Evolutionary conservation across 371 early-diverging fungal species (phyloP).

Genomic region (Mortierella sp.): DNA sequence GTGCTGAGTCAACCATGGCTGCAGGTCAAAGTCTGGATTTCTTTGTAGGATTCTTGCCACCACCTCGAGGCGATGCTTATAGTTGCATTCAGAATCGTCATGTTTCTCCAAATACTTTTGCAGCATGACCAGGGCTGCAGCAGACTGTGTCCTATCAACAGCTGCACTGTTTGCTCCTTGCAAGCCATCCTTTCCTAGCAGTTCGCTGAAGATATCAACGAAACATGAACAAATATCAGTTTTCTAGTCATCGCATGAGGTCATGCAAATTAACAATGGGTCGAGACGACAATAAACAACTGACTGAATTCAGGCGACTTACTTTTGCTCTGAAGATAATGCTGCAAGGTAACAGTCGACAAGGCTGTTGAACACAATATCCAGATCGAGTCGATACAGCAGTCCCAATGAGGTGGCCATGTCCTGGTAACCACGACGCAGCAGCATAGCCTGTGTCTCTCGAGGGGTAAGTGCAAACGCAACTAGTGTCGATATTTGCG

Average conservation of each 20-base stretch:
- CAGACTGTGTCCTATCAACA: constrained; percentile 21
- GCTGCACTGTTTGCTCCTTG: neutral
- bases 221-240: neutral
- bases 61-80: constrained; percentile 34
- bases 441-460: constrained; percentile 31
- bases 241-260: neutral
- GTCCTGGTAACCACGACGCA: constrained; percentile 33
- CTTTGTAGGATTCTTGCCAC: constrained; percentile 27
- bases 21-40: constrained; percentile 39
- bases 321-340: constrained; percentile 39
- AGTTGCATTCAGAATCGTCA: constrained; percentile 32
- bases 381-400: constrained; percentile 25
- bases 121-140: constrained; percentile 20
- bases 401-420: constrained; percentile 39
- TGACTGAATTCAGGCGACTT: neutral
- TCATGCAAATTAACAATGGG: neutral
- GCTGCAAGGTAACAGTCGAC: constrained; percentile 39
- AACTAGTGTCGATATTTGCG: constrained; percentile 7
- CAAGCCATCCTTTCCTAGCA: constrained; percentile 22
- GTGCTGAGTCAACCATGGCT: constrained; percentile 47
- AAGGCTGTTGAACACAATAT: constrained; percentile 32
- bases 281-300: too few relatives aligned
- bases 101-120: constrained; percentile 38
- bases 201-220: constrained; percentile 12
- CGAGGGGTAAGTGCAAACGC: constrained; percentile 25